phyloP scores from a whole-genome alignment of 495 filamentous ascomycete genomes.

The Aspergillus panamensis region DNA sequence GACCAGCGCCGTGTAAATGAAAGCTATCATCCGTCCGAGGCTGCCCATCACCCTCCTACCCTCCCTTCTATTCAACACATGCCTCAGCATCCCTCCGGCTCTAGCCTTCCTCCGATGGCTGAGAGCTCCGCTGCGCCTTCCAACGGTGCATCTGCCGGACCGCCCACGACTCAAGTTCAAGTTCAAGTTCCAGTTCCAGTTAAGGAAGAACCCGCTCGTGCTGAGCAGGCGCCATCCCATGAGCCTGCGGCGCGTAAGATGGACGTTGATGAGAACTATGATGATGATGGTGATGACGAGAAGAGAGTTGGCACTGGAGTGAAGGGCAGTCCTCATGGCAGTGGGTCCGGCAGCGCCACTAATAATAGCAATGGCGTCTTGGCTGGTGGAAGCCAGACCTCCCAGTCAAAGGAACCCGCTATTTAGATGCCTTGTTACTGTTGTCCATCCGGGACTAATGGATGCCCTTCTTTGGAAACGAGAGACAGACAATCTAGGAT shows the following conservation, averaged over 20 bases:
- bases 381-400: slow-evolving; percentile 28
- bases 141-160: slow-evolving; percentile 57
- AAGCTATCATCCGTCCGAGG: slow-evolving; percentile 84
- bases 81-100: slow-evolving; percentile 52
- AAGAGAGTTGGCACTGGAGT: slow-evolving; percentile 51
- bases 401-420: slow-evolving; percentile 38
- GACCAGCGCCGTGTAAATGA: slow-evolving; percentile 69
- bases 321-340: slow-evolving; percentile 45
- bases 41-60: slow-evolving; percentile 78
- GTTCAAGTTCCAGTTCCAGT: slow-evolving; percentile 41
- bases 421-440: slow-evolving; percentile 20
- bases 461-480: not conserved
- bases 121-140: slow-evolving; percentile 53
- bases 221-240: slow-evolving; percentile 56
- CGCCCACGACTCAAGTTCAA: slow-evolving; percentile 40
- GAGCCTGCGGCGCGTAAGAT: slow-evolving; percentile 91
- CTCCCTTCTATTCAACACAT: slow-evolving; percentile 70
- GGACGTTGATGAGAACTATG: slow-evolving; percentile 96
- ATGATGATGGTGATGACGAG: slow-evolving; percentile 81
- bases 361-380: slow-evolving; percentile 32
- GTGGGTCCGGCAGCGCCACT: slow-evolving; percentile 30
- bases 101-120: slow-evolving; percentile 54
- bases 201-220: slow-evolving; percentile 45
- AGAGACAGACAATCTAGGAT: slow-evolving; percentile 5
- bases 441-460: not conserved